Evolutionary conservation across 2,329 filamentous ascomycete species (phyloP).

Genomic region (Colletotrichum siamense): DNA sequence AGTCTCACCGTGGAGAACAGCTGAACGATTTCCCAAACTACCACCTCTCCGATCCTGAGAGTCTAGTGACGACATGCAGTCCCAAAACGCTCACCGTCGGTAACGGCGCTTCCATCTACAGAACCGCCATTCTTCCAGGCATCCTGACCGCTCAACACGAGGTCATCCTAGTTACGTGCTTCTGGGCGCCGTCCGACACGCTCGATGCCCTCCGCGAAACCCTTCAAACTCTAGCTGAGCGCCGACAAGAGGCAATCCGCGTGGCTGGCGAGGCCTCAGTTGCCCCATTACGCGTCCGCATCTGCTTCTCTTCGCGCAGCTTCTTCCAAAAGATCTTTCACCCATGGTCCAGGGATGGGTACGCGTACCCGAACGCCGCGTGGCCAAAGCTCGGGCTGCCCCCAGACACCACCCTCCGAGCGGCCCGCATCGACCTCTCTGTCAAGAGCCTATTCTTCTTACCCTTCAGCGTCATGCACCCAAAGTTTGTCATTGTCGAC

Average conservation of each 20-base stretch:
- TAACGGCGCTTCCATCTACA: slow-evolving; percentile 63
- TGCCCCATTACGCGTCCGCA: slow-evolving; percentile 61
- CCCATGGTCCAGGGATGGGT: slow-evolving; percentile 65
- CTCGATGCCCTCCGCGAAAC: slow-evolving; percentile 61
- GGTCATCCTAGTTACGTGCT: slow-evolving; percentile 81
- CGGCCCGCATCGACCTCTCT: slow-evolving; percentile 67
- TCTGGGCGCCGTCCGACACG: slow-evolving; percentile 75
- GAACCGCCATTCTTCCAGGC: slow-evolving; percentile 62
- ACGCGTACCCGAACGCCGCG: slow-evolving; percentile 61
- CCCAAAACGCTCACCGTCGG: slow-evolving; percentile 58
- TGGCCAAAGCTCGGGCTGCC: slow-evolving; percentile 75
- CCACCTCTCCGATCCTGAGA: slow-evolving; percentile 45
- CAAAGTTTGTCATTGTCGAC: slow-evolving; percentile 82
- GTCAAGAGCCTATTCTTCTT: slow-evolving; percentile 82
- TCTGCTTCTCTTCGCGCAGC: slow-evolving; percentile 79
- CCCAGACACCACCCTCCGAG: slow-evolving; percentile 50
- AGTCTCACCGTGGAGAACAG: slow-evolving; percentile 35
- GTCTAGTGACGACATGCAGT: slow-evolving; percentile 53
- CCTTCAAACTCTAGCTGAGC: slow-evolving; percentile 62
- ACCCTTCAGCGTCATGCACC: slow-evolving; percentile 87
- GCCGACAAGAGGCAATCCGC: slow-evolving; percentile 41
- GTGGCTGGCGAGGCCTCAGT: slow-evolving; percentile 25
- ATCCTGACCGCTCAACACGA: slow-evolving; percentile 66
- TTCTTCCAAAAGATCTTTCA: slow-evolving; percentile 79
- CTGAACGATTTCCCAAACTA: slow-evolving; percentile 54